These are phyloP conservation scores for Penicillium lividum DNA, from an alignment of 495 filamentous ascomycete genomes.

Conservation along the genomic window DNA sequence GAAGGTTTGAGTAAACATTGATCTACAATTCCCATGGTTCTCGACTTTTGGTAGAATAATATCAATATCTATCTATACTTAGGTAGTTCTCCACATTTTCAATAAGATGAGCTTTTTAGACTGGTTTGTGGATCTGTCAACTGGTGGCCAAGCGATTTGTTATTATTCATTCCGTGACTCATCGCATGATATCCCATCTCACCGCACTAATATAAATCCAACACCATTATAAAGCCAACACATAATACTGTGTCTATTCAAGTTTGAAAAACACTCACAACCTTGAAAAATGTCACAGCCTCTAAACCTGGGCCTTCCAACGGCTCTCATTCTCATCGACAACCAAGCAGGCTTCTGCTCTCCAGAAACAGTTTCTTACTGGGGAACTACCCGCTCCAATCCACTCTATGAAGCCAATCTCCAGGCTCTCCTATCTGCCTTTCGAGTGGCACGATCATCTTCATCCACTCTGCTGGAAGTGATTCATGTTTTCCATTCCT, in stretches of 20 bases:
- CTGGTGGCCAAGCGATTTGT: no score
- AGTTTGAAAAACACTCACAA: background rate
- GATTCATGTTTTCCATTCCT: constrained; percentile 51
- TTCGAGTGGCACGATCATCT: constrained; percentile 31
- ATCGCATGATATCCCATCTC: background rate
- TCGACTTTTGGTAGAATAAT: background rate
- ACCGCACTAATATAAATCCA: no score
- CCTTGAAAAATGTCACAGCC: constrained; percentile 9
- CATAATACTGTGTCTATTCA: background rate
- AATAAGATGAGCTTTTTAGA: no score
- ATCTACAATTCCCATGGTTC: background rate
- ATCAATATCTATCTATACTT: no score
- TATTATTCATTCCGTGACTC: background rate
- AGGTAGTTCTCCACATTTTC: no score
- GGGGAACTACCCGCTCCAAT: constrained; percentile 48
- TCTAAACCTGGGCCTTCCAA: constrained; percentile 33
- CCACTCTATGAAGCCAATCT: constrained; percentile 48
- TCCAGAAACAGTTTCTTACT: constrained; percentile 33
- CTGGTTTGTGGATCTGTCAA: no score
- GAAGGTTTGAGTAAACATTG: background rate
- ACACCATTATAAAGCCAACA: no score
- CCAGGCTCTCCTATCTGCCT: constrained; percentile 40
- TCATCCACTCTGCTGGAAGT: constrained; percentile 32
- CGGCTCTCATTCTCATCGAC: constrained; percentile 60
- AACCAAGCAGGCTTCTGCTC: constrained; percentile 55